Base-by-base conservation (phyloP, 495 filamentous ascomycete genomes). In the Penicillium cataractarum region DNA sequence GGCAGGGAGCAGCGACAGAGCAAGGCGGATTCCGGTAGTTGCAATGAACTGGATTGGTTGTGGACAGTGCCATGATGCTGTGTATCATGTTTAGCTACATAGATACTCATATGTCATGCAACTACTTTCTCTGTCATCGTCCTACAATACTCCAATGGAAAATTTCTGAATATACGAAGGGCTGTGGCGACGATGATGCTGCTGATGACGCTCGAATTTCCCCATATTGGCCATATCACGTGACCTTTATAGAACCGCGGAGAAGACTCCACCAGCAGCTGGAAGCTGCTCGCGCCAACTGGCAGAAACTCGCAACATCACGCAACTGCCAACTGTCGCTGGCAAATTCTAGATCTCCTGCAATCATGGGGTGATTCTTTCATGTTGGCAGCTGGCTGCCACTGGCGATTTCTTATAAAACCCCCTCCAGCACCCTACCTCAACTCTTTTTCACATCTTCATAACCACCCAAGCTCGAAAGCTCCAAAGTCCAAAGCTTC, bases 191-290 rank as follows among this genome's bases (percentile, higher is more conserved):
- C 31, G 7, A 35, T 10, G 24, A 48, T 9, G 2, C n/a, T 49
- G 13, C 19, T 13, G 15, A 12, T 46, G 37, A 9, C 24, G 29
- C 6, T 22, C 26, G 27, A 5, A 26, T 15, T 27, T 33, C 21
- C 26, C 15, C 50, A 17, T 2, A 42, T 5, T 19, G 3, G n/a
- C 0, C 2, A 51, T 17, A n/a, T 40, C 70, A 73, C 70, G 70
- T 74, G 68, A 67, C 50, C 9, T n/a, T 19, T 2, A 39, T 69
- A 26, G 72, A 72, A 73, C 19, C 58, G 53, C 63, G 73, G 65
- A 68, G 75, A 76, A 76, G 39, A 48, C 42, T 70, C 74, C 58
- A 66, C 63, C 31, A 4, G 27, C 32, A 7, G 21, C 66, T 12
- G 39, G 64, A 62, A 53, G 29, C 10, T 50, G 61, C 64, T 35